Base-by-base conservation (phyloP, 768 basidiomycete genomes). In the Leccinum subgranulosum region DNA sequence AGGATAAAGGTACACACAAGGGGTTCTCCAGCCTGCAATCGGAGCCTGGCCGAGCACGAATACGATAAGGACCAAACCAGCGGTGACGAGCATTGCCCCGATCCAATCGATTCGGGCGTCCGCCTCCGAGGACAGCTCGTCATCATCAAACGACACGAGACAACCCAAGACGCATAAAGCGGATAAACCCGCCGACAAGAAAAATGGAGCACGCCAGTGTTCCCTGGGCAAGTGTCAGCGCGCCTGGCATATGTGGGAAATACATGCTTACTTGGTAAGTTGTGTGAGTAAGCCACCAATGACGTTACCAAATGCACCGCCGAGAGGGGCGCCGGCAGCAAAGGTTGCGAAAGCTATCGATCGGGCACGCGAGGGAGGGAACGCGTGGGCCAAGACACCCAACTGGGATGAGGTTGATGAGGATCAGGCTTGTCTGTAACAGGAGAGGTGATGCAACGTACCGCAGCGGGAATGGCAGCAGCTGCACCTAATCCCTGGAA, bases 341-440 rank as follows among this genome's bases (percentile, higher is more conserved):
- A 94, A 95, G 0, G 87, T 84, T 0, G 94, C 83, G 60, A 95
- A 96, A 0, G 92, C 94, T 1, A 84, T 71, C 1, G 89, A 84
- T 10, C 94, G 82, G 0, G 85, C 79, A 12, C 76, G 75, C 1
- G 87, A 86, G 0, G 81, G 79, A 4, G 88, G 86, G 69, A 95
- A 96, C 0, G 85, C 76, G 49, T 87, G 80, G 0, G 94, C 93
- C 33, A 96, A 79, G 56, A 92, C 94, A 1, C 94, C 93, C 2
- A 94, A 68, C 84, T 91, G 59, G 2, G 21, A 45, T 48, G 14
- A 21, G 19, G n/a, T 34, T 28, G 51, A 29, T 51, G 46, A 63
- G 54, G 21, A 48, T 45, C 50, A 27, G 6, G 17, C 21, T 25
- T 56, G 36, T 46, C 50, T 28, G 15, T n/a, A 23, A 57, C 9